Base-by-base conservation (phyloP, 768 basidiomycete species). In the Suillus paluster region DNA sequence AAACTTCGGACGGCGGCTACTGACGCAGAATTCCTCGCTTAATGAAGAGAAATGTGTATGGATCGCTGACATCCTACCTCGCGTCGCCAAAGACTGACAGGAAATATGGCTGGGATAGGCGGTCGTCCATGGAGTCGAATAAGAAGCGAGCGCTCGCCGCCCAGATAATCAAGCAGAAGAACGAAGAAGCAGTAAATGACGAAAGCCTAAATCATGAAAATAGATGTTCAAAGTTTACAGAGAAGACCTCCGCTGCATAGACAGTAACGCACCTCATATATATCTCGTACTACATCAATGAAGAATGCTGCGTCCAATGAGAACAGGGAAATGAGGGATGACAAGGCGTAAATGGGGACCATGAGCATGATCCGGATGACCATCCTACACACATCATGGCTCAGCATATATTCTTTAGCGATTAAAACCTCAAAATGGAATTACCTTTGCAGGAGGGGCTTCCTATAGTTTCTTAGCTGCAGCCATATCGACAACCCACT, bases 321-420 rank as follows among this genome's bases (percentile, higher is more conserved):
- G 78, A 95, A 94, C 44, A 99, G 81, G 0, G 97, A 94, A 64
- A 98, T 94, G 66, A 98, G 80, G 4, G 94, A 95, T 0, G 97
- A 84, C 33, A 99, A 80, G 1, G 88, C 94, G 73, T 99, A 99
- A 33, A 99, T 79, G 0, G 97, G 97, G 6, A 93, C 93, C 95
- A 98, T 98, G 67, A 98, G 64, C 92, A 99, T 95, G 71, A 99
- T 97, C 52, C 97, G 85, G 48, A 97, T 83, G 54, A 97, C 95
- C 85, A 93, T 91, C 65, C 97, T 91, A 10, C 61, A 14, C 69
- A 27, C 6, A 48, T 61, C 48, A n/a, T 19, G 42, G 48, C 12
- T 44, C 33, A 58, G 38, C 53, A 15, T 17, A 30, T n/a, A 50
- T 5, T 49, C 17, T 10, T 64, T 30, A 39, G n/a, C 57, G 11